Percentiles rank a stretch among this genome's conserved stretches.
These are phyloP conservation scores for Phalaenopsis equestris DNA, from an alignment of 106 monocot genomes.

Conservation along the genomic window DNA sequence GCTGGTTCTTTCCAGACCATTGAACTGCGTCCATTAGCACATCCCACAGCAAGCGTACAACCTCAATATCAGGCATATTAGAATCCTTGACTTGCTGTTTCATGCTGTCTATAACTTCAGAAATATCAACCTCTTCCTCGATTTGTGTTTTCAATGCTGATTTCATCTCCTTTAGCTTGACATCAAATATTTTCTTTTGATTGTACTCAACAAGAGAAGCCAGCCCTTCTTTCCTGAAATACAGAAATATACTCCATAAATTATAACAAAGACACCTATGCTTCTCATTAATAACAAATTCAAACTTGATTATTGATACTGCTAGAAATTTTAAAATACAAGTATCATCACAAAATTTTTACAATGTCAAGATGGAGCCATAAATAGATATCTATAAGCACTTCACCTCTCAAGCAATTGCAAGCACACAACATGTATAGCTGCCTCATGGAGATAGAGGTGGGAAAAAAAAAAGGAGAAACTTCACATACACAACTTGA, in stretches of 20 bases:
- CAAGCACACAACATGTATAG: background rate
- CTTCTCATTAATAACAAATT: background rate
- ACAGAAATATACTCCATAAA: background rate
- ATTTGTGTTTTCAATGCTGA: constrained; percentile 66
- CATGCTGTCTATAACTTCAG: constrained; percentile 74
- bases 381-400: background rate
- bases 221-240: constrained; percentile 75
- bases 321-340: background rate
- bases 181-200: constrained; percentile 91
- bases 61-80: constrained; percentile 82
- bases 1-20: constrained; percentile 99
- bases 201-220: constrained; percentile 79
- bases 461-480: background rate
- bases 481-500: background rate
- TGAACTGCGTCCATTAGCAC: constrained; percentile 96
- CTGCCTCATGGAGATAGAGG: background rate
- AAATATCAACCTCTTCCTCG: constrained; percentile 63
- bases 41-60: constrained; percentile 91
- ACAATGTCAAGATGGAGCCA: background rate
- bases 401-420: background rate
- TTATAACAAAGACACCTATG: background rate
- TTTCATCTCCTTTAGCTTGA: constrained; percentile 89
- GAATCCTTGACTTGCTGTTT: constrained; percentile 80
- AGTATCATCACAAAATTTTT: background rate
- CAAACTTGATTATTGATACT: background rate